Percentiles rank a stretch among this genome's conserved stretches.
Conservation (phyloP, 495 filamentous ascomycete genomes). For the Lophiostoma macrostomum region DNA sequence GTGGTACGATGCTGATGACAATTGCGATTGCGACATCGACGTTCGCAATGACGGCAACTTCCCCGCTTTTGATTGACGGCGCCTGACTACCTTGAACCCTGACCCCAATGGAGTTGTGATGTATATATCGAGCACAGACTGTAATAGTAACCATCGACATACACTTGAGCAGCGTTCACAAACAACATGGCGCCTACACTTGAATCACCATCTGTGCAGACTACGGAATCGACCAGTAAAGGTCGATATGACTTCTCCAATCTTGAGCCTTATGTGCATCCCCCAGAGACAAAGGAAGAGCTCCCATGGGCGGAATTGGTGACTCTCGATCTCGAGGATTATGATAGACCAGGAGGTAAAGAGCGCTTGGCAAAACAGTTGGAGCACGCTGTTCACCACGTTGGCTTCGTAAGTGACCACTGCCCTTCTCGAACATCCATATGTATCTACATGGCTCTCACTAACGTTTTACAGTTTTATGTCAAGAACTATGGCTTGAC, state of each 20-base stretch:
- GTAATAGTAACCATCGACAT: no score
- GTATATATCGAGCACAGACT: no score
- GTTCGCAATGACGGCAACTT: no score
- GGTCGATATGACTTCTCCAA: constrained; percentile 13
- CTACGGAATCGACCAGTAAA: neutral
- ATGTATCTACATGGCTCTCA: no score
- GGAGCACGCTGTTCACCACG: constrained; percentile 56
- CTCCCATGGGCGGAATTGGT: constrained; percentile 53
- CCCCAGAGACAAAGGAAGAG: constrained; percentile 17
- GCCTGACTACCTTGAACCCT: no score
- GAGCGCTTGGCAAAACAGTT: constrained; percentile 54
- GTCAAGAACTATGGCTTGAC: constrained; percentile 46
- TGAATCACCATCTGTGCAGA: neutral
- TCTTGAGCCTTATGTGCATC: constrained; percentile 9
- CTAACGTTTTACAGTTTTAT: constrained; percentile 8
- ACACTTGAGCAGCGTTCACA: neutral
- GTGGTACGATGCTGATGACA: no score
- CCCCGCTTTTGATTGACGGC: no score
- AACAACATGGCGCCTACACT: constrained; percentile 1
- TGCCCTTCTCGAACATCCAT: neutral
- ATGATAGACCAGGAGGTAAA: constrained; percentile 52
- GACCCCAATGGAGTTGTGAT: no score
- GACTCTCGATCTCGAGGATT: constrained; percentile 53
- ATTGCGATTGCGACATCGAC: no score
- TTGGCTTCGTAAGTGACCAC: constrained; percentile 41